A percentile compares a stretch with the other conserved stretches of the same genome.
Conservation (phyloP, 768 basidiomycete genomes). For the Agrocybe praecox region DNA sequence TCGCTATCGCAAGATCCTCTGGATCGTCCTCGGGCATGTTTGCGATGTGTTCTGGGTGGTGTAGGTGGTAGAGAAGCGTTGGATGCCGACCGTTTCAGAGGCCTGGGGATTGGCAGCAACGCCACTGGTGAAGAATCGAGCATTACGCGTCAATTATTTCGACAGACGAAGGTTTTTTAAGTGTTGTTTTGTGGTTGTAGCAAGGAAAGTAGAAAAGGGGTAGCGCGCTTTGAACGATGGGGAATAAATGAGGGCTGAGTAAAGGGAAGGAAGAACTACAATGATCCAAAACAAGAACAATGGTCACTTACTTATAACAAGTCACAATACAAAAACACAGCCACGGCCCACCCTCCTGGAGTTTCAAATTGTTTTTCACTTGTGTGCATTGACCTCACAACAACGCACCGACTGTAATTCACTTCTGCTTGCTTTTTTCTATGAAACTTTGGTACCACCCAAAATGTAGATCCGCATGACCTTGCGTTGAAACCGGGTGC, state of each 20-base stretch:
- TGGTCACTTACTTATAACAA: conserved; percentile 1
- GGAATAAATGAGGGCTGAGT: background rate
- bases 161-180: background rate
- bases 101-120: conserved; percentile 33
- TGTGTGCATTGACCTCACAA: too few relatives aligned
- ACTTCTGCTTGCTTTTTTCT: too few relatives aligned
- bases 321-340: conserved; percentile 1
- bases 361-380: too few relatives aligned
- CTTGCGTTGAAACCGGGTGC: too few relatives aligned
- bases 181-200: background rate
- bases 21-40: conserved; percentile 44
- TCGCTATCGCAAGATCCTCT: conserved; percentile 49
- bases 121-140: conserved; percentile 22
- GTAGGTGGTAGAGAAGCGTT: conserved; percentile 64
- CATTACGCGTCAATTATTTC: conserved; percentile 8
- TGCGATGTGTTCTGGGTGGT: conserved; percentile 61
- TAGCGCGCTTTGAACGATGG: background rate
- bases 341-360: background rate
- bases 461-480: too few relatives aligned
- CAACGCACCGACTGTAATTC: too few relatives aligned
- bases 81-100: conserved; percentile 66
- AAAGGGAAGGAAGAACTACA: background rate
- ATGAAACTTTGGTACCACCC: too few relatives aligned
- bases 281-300: conserved; percentile 3
- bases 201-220: background rate